Conservation (phyloP, 805 yeast genomes). For the Tetrapisispora nanseiensis region DNA sequence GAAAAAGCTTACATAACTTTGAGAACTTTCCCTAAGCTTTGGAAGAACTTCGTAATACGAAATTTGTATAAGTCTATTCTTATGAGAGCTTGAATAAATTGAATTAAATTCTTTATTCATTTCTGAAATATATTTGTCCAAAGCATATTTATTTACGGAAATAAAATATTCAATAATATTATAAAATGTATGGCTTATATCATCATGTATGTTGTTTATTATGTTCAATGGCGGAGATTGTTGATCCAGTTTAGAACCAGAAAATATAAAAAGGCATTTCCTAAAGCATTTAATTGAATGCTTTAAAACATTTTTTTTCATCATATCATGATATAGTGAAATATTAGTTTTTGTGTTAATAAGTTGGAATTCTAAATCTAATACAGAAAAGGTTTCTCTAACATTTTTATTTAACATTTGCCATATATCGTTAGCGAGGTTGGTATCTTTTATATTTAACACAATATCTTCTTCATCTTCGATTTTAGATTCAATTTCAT, state of each 20-base stretch:
- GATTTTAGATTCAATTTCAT: neutral
- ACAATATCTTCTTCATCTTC: neutral
- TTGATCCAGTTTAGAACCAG: neutral
- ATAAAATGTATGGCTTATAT: neutral
- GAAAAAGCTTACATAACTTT: too few species aligned
- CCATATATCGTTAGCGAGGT: neutral
- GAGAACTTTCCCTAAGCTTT: neutral
- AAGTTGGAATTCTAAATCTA: neutral
- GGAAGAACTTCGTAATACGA: neutral
- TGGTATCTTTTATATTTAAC: too few species aligned
- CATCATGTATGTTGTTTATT: neutral
- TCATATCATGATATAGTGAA: neutral
- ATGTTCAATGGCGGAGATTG: neutral
- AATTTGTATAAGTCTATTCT: neutral
- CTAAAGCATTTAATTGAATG: neutral
- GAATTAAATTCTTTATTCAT: neutral
- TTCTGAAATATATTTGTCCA: neutral
- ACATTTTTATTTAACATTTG: neutral
- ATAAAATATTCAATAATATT: neutral
- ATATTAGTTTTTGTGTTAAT: too few species aligned
- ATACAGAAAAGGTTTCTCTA: neutral
- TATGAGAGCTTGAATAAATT: neutral
- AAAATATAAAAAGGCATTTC: neutral
- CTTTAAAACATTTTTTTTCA: too few species aligned
- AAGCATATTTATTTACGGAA: neutral